Base-by-base conservation (phyloP, 306 rosid species). In the Oemleria cerasiformis region DNA sequence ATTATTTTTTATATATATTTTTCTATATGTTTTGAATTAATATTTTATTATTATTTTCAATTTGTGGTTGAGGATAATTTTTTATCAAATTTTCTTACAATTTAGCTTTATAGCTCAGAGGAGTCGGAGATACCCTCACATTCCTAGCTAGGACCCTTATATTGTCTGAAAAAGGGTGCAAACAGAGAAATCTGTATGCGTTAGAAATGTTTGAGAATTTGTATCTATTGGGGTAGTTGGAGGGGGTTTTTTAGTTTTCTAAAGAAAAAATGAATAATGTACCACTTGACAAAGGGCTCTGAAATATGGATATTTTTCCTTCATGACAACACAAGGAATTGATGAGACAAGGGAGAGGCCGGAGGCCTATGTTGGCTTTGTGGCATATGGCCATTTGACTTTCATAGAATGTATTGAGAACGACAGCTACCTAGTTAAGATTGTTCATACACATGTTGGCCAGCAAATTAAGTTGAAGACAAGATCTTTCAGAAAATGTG, bases 111-210 rank as follows among this genome's bases (percentile, higher is more conserved):
- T n/a, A n/a, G n/a, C n/a, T n/a, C n/a, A n/a, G n/a, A n/a, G n/a
- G n/a, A n/a, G n/a, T n/a, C n/a, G n/a, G n/a, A n/a, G n/a, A n/a
- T n/a, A n/a, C n/a, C n/a, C n/a, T 68, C 71, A 65, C 80, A 47
- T 78, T 73, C 73, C 71, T 70, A 57, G 68, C 68, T 70, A 57
- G 68, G 73, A 34, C 71, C 62, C 45, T 44, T 58, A 73, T 59
- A 68, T 34, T 40, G 72, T 71, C 72, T 68, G 44, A 30, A 73
- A 50, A 20, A 40, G 63, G 19, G 53, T 62, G 65, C 65, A 54
- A 81, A 43, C 60, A 80, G 39, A 57, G 71, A 63, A 80, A 66
- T 67, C n/a, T 23, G 36, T 43, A 20, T 47, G 47, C 61, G 48
- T n/a, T n/a, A 9, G 58, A 63, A 61, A 45, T 36, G 51, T 44